Evolutionary conservation across 179 eudicot species (phyloP).

Genomic region (Gypsophila paniculata): DNA sequence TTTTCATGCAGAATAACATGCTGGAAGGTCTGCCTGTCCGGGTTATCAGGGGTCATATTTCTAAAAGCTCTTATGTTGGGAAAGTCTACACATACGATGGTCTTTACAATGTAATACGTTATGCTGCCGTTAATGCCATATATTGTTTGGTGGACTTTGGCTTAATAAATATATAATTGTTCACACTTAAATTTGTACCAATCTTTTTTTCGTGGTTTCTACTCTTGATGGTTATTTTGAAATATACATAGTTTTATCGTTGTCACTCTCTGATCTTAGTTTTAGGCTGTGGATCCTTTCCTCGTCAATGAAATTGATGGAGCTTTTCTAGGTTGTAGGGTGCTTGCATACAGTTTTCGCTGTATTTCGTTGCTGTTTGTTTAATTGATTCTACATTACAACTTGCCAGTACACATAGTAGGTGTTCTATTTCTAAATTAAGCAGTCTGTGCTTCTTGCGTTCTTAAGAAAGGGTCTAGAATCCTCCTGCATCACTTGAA

Average conservation of each 20-base stretch:
- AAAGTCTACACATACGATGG: slow-evolving; percentile 95
- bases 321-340: neutral
- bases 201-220: neutral
- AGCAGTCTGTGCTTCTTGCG: neutral
- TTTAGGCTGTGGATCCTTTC: neutral
- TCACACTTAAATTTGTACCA: neutral
- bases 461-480: neutral
- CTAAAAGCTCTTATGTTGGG: slow-evolving; percentile 62
- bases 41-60: slow-evolving; percentile 73
- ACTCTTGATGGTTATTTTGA: neutral
- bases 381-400: neutral
- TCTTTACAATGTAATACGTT: slow-evolving; percentile 55
- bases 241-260: neutral
- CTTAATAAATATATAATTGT: neutral
- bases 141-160: neutral
- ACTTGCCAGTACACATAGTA: neutral
- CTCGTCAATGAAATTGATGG: neutral
- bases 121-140: neutral
- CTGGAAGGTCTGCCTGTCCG: slow-evolving; percentile 61
- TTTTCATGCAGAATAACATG: slow-evolving; percentile 56
- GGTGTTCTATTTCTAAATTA: neutral
- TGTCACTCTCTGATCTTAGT: neutral
- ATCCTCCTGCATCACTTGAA: neutral
- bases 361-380: neutral
- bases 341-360: neutral